Conservation (phyloP, 2,329 filamentous ascomycete species). For the Talaromyces marneffei region DNA sequence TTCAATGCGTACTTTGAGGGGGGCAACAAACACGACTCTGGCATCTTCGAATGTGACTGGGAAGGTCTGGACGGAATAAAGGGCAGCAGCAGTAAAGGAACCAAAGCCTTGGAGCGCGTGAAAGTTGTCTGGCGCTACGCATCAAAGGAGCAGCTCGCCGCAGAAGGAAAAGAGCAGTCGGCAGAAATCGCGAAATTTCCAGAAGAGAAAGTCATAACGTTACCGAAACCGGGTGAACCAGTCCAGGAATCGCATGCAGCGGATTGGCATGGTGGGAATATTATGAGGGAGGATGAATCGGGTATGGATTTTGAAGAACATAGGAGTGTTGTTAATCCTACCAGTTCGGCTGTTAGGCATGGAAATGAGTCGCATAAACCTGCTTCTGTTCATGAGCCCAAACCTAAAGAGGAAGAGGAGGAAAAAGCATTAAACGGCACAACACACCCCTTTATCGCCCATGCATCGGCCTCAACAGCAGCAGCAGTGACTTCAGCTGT, state of each 20-base stretch:
- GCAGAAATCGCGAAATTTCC: slow-evolving; percentile 20
- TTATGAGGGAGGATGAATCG: slow-evolving; percentile 11
- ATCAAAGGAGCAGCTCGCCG: slow-evolving; percentile 16
- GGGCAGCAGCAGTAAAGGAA: slow-evolving; percentile 75
- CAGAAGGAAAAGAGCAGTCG: slow-evolving; percentile 2
- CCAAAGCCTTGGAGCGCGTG: slow-evolving; percentile 71
- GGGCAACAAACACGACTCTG: slow-evolving; percentile 62
- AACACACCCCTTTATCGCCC: slow-evolving; percentile 13
- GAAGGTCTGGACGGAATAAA: slow-evolving; percentile 90
- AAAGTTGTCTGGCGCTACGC: slow-evolving; percentile 74
- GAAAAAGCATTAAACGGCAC: slow-evolving; percentile 12
- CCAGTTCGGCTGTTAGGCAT: neutral
- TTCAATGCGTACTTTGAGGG: slow-evolving; percentile 95
- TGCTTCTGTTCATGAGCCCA: neutral
- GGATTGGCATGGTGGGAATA: slow-evolving; percentile 64
- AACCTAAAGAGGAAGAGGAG: slow-evolving; percentile 13
- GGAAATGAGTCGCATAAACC: too few relatives aligned
- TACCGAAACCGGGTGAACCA: slow-evolving; percentile 61
- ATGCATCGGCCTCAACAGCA: slow-evolving; percentile 16
- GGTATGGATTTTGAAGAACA: slow-evolving; percentile 17
- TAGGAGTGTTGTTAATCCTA: neutral
- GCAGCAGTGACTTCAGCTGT: slow-evolving; percentile 12
- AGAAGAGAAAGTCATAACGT: slow-evolving; percentile 48
- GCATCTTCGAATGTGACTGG: slow-evolving; percentile 66
- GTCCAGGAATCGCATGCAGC: slow-evolving; percentile 65